Base-by-base conservation (phyloP, 164 flowering plant species). In the Chloranthus sessilifolius region DNA sequence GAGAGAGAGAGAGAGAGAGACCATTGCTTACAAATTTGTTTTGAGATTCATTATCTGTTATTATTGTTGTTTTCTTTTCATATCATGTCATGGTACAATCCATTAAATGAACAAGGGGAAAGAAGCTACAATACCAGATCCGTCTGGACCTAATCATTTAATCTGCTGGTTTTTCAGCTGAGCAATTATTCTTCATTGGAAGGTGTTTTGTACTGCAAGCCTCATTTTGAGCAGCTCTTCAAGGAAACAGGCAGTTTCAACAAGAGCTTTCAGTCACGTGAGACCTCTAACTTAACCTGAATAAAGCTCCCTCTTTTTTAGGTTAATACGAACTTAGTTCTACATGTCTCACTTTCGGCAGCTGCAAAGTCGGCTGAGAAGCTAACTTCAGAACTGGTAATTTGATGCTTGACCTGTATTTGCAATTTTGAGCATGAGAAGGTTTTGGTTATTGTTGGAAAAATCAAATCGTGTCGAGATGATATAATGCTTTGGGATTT, bases 181-280 rank as follows among this genome's bases (percentile, higher is more conserved):
- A 75, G 95, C 76, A 91, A 68, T 53, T 91, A 75, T 61, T 83
- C 95, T 20, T 91, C 98, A 8, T 83, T 88, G 83, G 96, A 91
- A 66, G 96, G 96, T 46, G 88, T 85, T 44, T 69, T 85, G 21
- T 91, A 91, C 69, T 91, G 98, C 65, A 91, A 85, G 65, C 96
- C 98, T 70, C 98, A 91, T 62, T 91, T 79, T 67, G 95, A 88
- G 66, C 97, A 85, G 74, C 92, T 88, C 53, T 88, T 88, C 73
- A 91, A 84, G 79, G 96, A 91, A 73, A 44, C 90, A 0, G 98
- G 98, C 28, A 91, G 50, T 48, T 91, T 85, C 82, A 83, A 59
- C 77, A 88, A 85, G 77, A 88, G 81, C 51, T 88, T 91, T 30
- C 84, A 80, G 63, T 88, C 96, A 47, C 95, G 97, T 88, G 75